These are phyloP conservation scores for Maudiozyma barnettii DNA, from an alignment of 805 yeast species.

Conservation along the genomic window DNA sequence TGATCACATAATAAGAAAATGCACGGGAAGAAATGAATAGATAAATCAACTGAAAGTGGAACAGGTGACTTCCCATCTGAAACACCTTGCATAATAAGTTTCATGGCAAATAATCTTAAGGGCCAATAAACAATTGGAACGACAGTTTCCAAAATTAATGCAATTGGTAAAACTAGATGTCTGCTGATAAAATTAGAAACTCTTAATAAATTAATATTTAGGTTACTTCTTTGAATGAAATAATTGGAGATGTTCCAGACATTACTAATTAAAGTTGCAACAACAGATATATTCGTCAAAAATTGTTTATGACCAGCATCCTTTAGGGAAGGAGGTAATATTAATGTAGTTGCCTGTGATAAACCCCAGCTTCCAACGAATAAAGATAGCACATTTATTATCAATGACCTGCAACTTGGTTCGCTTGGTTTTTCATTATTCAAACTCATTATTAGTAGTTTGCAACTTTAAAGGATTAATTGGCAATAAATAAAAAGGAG, in stretches of 20 bases:
- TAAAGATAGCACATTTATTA: constrained; percentile 15
- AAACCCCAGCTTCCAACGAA: constrained; percentile 23
- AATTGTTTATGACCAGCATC: constrained; percentile 65
- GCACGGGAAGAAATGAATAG: constrained; percentile 54
- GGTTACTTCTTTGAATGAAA: constrained; percentile 9
- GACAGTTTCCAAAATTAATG: constrained; percentile 48
- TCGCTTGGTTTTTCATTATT: neutral
- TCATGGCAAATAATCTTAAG: constrained; percentile 42
- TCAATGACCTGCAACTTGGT: constrained; percentile 10
- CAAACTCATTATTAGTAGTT: too few species aligned
- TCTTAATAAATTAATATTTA: neutral
- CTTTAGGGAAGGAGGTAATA: constrained; percentile 41
- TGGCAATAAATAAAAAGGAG: too few species aligned
- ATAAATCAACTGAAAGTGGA: constrained; percentile 43
- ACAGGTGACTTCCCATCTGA: constrained; percentile 24
- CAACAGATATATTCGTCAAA: constrained; percentile 55
- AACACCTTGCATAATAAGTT: constrained; percentile 36
- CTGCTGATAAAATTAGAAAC: constrained; percentile 25
- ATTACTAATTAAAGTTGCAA: constrained; percentile 37
- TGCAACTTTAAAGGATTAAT: too few species aligned
- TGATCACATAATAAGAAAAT: constrained; percentile 45
- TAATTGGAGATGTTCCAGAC: constrained; percentile 33
- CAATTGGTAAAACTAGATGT: constrained; percentile 36
- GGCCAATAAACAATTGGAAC: constrained; percentile 67
- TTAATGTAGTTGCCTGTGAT: constrained; percentile 17